A percentile compares a stretch with the other conserved stretches of the same genome.
phyloP scores from a whole-genome alignment of 1,284 basidiomycete genomes.

The Microbotryum violaceum region DNA sequence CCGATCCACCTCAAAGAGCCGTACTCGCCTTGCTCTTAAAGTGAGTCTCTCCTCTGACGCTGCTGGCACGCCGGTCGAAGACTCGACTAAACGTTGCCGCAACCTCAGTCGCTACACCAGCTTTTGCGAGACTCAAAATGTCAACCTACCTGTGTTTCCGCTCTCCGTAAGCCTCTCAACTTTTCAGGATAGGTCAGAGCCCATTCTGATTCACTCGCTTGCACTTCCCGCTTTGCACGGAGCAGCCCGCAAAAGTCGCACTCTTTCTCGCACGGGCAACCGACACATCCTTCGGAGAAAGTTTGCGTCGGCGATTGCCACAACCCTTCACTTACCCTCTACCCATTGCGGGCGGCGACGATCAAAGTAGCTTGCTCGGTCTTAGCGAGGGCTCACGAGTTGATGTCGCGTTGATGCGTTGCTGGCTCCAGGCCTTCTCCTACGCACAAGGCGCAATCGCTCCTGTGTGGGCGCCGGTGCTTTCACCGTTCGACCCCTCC shows the following conservation, averaged over 20 bases:
- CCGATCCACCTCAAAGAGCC: too few species aligned
- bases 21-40: too few species aligned
- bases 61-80: background rate
- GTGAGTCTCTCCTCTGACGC: too few species aligned
- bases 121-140: too few species aligned
- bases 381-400: background rate
- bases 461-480: background rate
- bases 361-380: background rate
- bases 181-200: background rate
- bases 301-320: background rate
- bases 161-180: too few species aligned
- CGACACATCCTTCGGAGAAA: background rate
- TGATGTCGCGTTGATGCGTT: background rate
- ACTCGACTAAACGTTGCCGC: background rate
- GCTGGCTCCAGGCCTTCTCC: background rate
- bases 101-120: background rate
- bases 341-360: background rate
- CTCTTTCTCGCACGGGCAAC: slow-evolving; percentile 2
- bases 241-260: background rate
- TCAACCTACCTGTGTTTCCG: too few species aligned
- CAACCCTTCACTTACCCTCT: background rate
- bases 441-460: background rate
- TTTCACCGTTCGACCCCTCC: too few species aligned
- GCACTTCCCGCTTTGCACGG: background rate
- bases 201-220: background rate